A percentile compares a stretch with the other conserved stretches of the same genome.
Conservation (phyloP, 345 rosid genomes). For the Barbarea vulgaris region DNA sequence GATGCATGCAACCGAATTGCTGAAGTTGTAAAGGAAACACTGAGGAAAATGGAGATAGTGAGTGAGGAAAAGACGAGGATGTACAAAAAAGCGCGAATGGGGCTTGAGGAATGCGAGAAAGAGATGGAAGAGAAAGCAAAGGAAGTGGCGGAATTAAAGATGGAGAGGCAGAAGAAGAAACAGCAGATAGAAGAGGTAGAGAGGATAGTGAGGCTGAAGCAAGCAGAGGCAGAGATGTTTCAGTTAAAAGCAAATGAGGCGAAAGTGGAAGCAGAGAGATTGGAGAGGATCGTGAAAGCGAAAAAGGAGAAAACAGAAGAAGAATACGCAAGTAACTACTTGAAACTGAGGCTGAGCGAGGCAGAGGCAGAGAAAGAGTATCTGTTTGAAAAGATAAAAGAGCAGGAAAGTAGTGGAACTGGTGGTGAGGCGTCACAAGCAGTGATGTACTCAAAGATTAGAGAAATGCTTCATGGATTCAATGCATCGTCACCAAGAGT, state of each 20-base stretch:
- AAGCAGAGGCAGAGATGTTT: constrained; percentile 98
- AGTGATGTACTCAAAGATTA: constrained; percentile 65
- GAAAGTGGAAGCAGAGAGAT: constrained; percentile 83
- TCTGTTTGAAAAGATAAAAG: constrained; percentile 86
- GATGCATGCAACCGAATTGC: constrained; percentile 97
- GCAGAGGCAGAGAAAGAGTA: constrained; percentile 98
- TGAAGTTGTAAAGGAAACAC: constrained; percentile 91
- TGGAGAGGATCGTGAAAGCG: constrained; percentile 87
- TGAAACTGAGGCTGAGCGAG: constrained; percentile 86
- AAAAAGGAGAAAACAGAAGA: constrained; percentile 92
- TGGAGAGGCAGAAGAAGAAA: constrained; percentile 81
- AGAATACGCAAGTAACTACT: constrained; percentile 86
- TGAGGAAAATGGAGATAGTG: constrained; percentile 97
- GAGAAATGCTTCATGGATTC: constrained; percentile 63
- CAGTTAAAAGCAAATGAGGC: constrained; percentile 96
- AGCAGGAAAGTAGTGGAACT: constrained; percentile 78
- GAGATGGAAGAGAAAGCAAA: constrained; percentile 94
- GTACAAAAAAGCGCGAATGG: constrained; percentile 84
- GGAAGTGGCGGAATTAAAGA: constrained; percentile 72
- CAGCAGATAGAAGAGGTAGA: constrained; percentile 88
- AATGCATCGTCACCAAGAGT: constrained; percentile 50
- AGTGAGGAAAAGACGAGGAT: constrained; percentile 92
- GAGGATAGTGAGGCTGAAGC: constrained; percentile 89
- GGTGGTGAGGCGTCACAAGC: constrained; percentile 77
- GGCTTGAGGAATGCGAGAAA: constrained; percentile 80